Evolutionary conservation across 1,284 basidiomycete genomes (phyloP).

Genomic region (Papiliotrema flavescens): DNA sequence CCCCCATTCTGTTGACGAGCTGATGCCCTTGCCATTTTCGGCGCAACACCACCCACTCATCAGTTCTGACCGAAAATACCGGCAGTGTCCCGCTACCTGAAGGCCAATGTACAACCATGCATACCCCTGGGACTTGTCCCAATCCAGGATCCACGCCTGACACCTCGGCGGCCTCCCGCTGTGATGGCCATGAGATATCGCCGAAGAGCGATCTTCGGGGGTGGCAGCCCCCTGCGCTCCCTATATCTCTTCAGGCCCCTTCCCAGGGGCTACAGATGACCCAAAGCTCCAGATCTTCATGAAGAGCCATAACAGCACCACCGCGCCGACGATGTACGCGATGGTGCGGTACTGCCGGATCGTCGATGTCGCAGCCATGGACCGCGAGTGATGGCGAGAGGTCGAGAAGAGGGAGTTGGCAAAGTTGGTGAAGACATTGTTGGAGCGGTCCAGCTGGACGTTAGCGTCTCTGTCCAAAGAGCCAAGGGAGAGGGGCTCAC

Average conservation of each 20-base stretch:
- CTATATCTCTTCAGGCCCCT: not conserved
- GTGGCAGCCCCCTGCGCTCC: too few species aligned
- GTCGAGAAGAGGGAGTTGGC: slow-evolving; percentile 47
- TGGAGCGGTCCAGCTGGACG: slow-evolving; percentile 40
- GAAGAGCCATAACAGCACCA: slow-evolving; percentile 40
- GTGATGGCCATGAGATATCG: too few species aligned
- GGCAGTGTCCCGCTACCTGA: too few species aligned
- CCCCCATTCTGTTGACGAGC: too few species aligned
- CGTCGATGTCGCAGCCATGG: slow-evolving; percentile 39
- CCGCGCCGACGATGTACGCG: slow-evolving; percentile 37
- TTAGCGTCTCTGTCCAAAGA: slow-evolving; percentile 6
- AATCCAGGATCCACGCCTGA: too few species aligned
- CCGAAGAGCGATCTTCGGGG: too few species aligned
- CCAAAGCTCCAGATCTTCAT: slow-evolving; percentile 33
- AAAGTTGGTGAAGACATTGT: slow-evolving; percentile 42
- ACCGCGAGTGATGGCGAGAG: slow-evolving; percentile 40
- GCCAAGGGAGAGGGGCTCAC: slow-evolving; percentile 15
- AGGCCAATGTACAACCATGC: too few species aligned
- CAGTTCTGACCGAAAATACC: too few species aligned
- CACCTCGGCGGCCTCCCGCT: too few species aligned
- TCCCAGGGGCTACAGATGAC: not conserved
- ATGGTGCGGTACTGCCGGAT: slow-evolving; percentile 44
- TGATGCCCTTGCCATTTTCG: too few species aligned
- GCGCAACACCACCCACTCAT: too few species aligned
- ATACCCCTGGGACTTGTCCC: too few species aligned